These are phyloP conservation scores for Huntiella omanensis DNA, from an alignment of 2,329 filamentous ascomycete genomes.

Conservation along the genomic window DNA sequence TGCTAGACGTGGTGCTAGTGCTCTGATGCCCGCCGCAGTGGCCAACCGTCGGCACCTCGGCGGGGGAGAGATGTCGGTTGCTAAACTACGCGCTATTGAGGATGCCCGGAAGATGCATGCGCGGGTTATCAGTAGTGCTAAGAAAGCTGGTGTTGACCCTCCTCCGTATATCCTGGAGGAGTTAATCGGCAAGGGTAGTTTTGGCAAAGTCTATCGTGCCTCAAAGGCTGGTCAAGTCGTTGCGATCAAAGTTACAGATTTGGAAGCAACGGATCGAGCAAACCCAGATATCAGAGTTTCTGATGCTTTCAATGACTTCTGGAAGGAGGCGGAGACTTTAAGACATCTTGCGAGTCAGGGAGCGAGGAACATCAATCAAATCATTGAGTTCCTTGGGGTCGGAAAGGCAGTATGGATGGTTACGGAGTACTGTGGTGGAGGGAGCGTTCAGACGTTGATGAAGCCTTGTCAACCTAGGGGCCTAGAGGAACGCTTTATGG, in stretches of 20 bases:
- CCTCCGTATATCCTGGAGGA: conserved; percentile 52
- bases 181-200: conserved; percentile 57
- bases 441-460: conserved; percentile 59
- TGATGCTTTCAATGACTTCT: conserved; percentile 49
- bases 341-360: conserved; percentile 55
- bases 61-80: conserved; percentile 19
- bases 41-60: conserved; percentile 1
- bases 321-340: conserved; percentile 50
- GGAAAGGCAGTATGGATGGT: conserved; percentile 75
- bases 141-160: conserved; percentile 36
- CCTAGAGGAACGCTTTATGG: conserved; percentile 52
- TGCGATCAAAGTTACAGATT: conserved; percentile 68
- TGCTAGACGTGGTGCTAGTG: background rate
- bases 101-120: conserved; percentile 54
- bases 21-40: background rate
- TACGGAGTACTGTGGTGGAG: conserved; percentile 70
- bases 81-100: conserved; percentile 42
- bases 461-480: conserved; percentile 46
- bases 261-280: conserved; percentile 52
- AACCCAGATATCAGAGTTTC: conserved; percentile 40
- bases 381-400: conserved; percentile 60
- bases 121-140: conserved; percentile 41
- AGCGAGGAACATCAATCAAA: conserved; percentile 62
- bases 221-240: conserved; percentile 30
- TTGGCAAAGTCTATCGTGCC: conserved; percentile 56